Evolutionary conservation across 495 filamentous ascomycete species (phyloP).

Genomic region (Talaromyces thailandensis): DNA sequence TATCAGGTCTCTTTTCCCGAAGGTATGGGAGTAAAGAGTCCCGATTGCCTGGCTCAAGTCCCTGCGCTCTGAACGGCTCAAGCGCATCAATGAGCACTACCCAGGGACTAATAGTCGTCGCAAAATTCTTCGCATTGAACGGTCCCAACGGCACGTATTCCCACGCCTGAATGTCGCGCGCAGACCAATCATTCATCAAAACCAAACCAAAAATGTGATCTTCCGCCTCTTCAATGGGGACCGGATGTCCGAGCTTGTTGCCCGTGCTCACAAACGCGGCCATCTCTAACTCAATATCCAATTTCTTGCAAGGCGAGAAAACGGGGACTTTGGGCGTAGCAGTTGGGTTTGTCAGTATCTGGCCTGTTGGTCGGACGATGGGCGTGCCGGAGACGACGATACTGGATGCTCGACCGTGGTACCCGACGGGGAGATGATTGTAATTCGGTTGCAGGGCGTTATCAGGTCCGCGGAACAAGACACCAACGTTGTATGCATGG

Average conservation of each 20-base stretch:
- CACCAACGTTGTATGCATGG: constrained; percentile 76
- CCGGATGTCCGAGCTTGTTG: constrained; percentile 56
- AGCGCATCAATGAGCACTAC: constrained; percentile 79
- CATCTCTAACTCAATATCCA: constrained; percentile 87
- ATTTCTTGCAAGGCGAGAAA: constrained; percentile 51
- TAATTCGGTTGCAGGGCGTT: constrained; percentile 88
- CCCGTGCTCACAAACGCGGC: constrained; percentile 67
- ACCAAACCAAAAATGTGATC: constrained; percentile 81
- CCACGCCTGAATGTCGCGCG: constrained; percentile 84
- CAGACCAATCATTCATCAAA: constrained; percentile 92
- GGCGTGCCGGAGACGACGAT: constrained; percentile 69
- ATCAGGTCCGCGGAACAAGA: constrained; percentile 71
- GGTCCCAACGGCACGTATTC: constrained; percentile 82
- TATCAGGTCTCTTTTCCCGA: constrained; percentile 51
- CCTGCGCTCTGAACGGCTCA: constrained; percentile 55
- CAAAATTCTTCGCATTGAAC: constrained; percentile 91
- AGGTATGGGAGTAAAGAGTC: constrained; percentile 61
- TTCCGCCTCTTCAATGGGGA: constrained; percentile 58
- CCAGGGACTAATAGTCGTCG: constrained; percentile 83
- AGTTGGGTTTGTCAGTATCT: constrained; percentile 60
- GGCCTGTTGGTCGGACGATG: constrained; percentile 71
- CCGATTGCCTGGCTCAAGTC: constrained; percentile 50
- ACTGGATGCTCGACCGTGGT: constrained; percentile 75
- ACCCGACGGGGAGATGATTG: constrained; percentile 80
- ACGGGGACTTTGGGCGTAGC: constrained; percentile 52